These are phyloP conservation scores for Plasmodium malariae DNA, from an alignment of 169 alveolate species.

Conservation along the genomic window DNA sequence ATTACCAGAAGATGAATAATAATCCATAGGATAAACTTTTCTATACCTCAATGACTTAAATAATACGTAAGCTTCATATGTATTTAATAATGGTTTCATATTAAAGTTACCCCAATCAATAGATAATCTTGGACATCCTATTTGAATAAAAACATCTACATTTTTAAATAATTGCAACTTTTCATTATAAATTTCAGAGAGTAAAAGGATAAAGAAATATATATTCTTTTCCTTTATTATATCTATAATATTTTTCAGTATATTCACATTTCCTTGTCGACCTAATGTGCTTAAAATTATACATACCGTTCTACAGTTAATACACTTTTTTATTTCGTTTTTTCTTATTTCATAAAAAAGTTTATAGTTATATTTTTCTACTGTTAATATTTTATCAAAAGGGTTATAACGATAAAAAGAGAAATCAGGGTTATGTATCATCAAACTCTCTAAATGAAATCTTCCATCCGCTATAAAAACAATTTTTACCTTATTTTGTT, in stretches of 20 bases:
- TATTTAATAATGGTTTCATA: constrained; percentile 94
- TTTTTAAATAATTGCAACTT: constrained; percentile 78
- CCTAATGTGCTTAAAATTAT: constrained; percentile 89
- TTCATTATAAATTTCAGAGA: constrained; percentile 85
- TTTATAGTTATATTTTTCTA: constrained; percentile 91
- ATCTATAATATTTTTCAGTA: constrained; percentile 76
- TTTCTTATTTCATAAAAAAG: constrained; percentile 91
- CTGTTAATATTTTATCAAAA: constrained; percentile 86
- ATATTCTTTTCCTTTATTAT: constrained; percentile 67
- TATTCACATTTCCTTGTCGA: constrained; percentile 88
- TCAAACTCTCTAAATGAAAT: constrained; percentile 99
- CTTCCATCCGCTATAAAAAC: constrained; percentile 99
- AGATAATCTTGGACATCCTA: constrained; percentile 99
- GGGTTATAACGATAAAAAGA: constrained; percentile 96
- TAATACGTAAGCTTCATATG: constrained; percentile 98
- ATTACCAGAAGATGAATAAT: constrained; percentile 91
- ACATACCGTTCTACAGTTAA: constrained; percentile 78
- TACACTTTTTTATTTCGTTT: constrained; percentile 85
- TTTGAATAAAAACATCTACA: constrained; percentile 88
- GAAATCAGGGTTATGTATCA: constrained; percentile 97
- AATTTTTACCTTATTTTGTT: constrained; percentile 65
- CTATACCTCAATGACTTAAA: constrained; percentile 85
- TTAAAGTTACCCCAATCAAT: constrained; percentile 99
- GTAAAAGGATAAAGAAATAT: constrained; percentile 68
- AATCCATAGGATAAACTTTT: constrained; percentile 92